Conservation (phyloP, 2,329 filamentous ascomycete species). For the Botryotinia globosa region DNA sequence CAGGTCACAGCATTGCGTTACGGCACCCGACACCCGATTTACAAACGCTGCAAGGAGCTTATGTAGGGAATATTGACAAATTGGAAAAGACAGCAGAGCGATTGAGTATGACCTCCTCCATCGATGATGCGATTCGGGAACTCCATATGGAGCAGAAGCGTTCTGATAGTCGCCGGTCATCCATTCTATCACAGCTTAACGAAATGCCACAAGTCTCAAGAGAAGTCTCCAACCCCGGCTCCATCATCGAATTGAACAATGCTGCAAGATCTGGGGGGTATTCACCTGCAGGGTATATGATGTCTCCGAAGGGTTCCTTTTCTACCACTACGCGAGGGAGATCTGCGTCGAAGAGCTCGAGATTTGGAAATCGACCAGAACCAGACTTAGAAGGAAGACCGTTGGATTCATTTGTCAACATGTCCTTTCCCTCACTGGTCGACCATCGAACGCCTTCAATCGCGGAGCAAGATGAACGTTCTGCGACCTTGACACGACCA, state of each 20-base stretch:
- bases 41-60: conserved; percentile 59
- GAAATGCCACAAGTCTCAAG: conserved; percentile 36
- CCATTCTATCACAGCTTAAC: conserved; percentile 49
- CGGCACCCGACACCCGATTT: conserved; percentile 62
- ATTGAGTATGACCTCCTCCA: conserved; percentile 69
- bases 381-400: conserved; percentile 39
- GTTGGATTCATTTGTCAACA: conserved; percentile 37
- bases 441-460: conserved; percentile 29
- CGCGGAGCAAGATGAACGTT: conserved; percentile 34
- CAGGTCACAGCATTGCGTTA: conserved; percentile 38
- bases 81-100: conserved; percentile 74
- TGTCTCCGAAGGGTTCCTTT: conserved; percentile 64
- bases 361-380: conserved; percentile 36
- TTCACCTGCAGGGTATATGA: conserved; percentile 64
- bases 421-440: conserved; percentile 28
- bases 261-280: conserved; percentile 67
- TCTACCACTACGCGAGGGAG: conserved; percentile 46
- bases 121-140: conserved; percentile 73
- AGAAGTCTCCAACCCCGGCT: conserved; percentile 50
- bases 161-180: conserved; percentile 64
- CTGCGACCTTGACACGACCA: conserved; percentile 31
- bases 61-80: conserved; percentile 65
- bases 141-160: conserved; percentile 69
- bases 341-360: conserved; percentile 54
- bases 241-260: conserved; percentile 68